Evolutionary conservation across 2,329 filamentous ascomycete genomes (phyloP).

Genomic region (Saccharata proteae): DNA sequence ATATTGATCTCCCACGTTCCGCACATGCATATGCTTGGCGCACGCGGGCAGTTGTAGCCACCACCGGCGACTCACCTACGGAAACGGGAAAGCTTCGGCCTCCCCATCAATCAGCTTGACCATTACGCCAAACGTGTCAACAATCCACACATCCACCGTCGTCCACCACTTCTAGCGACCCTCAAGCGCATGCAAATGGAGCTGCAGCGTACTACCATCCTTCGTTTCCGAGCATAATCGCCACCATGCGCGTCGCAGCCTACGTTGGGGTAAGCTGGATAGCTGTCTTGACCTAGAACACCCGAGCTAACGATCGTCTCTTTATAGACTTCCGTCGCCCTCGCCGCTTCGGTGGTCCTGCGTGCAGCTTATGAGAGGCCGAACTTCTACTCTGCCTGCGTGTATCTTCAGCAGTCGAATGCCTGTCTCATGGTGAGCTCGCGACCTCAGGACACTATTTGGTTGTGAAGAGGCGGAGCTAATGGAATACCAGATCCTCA

Average conservation of each 20-base stretch:
- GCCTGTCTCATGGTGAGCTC: slow-evolving; percentile 73
- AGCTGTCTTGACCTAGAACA: slow-evolving; percentile 2
- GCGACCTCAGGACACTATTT: neutral
- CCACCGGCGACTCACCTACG: no score
- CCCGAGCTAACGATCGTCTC: slow-evolving; percentile 2
- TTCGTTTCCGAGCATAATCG: slow-evolving; percentile 5
- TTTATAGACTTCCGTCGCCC: slow-evolving; percentile 50
- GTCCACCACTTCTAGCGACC: no score
- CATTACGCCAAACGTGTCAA: no score
- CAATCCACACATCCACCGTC: no score
- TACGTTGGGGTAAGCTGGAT: slow-evolving; percentile 9
- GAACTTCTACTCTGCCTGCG: slow-evolving; percentile 97
- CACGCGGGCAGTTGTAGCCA: no score
- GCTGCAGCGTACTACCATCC: slow-evolving; percentile 2
- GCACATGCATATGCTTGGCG: no score
- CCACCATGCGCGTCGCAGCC: slow-evolving; percentile 8
- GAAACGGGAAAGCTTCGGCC: no score
- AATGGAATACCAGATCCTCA: slow-evolving; percentile 53
- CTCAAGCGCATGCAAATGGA: slow-evolving; percentile 6
- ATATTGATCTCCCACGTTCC: no score
- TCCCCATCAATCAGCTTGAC: no score
- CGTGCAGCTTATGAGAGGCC: slow-evolving; percentile 89
- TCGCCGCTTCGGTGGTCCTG: slow-evolving; percentile 71
- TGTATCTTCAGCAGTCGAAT: slow-evolving; percentile 93
- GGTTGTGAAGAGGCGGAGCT: neutral